Evolutionary conservation across 495 filamentous ascomycete species (phyloP), one percentile per base, ranked within the genome.

Genomic region (Neurospora sp.): DNA sequence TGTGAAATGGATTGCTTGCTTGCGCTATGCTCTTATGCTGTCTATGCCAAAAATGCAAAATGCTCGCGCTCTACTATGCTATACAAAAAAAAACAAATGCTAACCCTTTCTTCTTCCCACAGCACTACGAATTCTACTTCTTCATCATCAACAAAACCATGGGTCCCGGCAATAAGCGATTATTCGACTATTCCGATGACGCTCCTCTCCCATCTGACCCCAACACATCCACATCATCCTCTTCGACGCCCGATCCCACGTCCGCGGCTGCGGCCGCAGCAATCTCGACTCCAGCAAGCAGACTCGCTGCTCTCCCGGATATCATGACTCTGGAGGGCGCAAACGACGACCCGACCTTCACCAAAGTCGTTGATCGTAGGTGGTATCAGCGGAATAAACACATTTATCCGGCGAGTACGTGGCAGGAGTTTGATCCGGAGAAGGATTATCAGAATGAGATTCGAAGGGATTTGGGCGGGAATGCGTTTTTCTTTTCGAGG

Each of bases 301-400:
- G 53, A 0, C 53, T 85, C 76, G 84, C 75, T 75, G 78, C 76
- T 39, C 74, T 81, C 38, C 70, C 73, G 10, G 73, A 75, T 71
- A 76, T 82, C 39, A 70, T 73, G 16, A 73, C 84, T n/a, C 85
- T 96, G 4, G 94, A 97, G 84, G 95, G 94, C 9, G 87, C 81
- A 20, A 85, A 87, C 40, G 93, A 96, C 71, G 95, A 98, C 74
- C 89, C 93, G 0, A 88, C 88, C 4, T 85, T 93, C 72, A 99
- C 96, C 35, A 98, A 97, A 80, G 96, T 98, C 9, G 96, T 99
- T 3, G 96, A 99, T 83, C 87, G 96, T 65, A 83, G 96, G 72
- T 99, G 96, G 96, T 99, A 98, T 79, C 93, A 97, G 83, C 87
- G 90, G 75, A 97, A 98, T 80, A 99, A 98, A 80, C 96, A 99